These are phyloP conservation scores for Colletotrichum endophyticum DNA, from an alignment of 2,329 filamentous ascomycete species.

Conservation along the genomic window DNA sequence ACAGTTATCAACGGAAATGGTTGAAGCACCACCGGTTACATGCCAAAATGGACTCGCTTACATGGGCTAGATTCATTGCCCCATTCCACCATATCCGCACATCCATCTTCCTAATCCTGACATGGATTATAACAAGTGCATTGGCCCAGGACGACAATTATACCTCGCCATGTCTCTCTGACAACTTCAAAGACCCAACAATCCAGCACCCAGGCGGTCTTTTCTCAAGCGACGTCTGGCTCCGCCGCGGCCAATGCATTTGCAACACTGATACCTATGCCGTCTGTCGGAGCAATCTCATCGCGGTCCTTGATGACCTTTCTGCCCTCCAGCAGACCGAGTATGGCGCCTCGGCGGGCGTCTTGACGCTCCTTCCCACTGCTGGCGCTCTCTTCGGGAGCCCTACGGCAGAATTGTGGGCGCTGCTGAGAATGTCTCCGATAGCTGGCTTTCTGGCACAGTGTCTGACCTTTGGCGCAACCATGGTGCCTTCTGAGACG, in stretches of 20 bases:
- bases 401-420: neutral
- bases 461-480: neutral
- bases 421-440: neutral
- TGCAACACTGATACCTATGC: neutral
- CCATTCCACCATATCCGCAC: neutral
- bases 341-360: neutral
- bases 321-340: neutral
- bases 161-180: neutral
- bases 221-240: neutral
- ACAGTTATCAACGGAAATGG: neutral
- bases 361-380: neutral
- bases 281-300: neutral
- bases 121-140: neutral
- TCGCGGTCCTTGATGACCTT: neutral
- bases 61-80: neutral
- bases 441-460: neutral
- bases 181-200: neutral
- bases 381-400: neutral
- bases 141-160: neutral
- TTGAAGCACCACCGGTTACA: neutral
- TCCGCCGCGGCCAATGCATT: neutral
- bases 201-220: neutral
- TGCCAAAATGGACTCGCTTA: neutral
- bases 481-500: neutral
- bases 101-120: neutral